Evolutionary conservation across 495 filamentous ascomycete species (phyloP), one percentile per base, ranked within the genome.

Genomic region (Podospora bellae-mahoneyi): DNA sequence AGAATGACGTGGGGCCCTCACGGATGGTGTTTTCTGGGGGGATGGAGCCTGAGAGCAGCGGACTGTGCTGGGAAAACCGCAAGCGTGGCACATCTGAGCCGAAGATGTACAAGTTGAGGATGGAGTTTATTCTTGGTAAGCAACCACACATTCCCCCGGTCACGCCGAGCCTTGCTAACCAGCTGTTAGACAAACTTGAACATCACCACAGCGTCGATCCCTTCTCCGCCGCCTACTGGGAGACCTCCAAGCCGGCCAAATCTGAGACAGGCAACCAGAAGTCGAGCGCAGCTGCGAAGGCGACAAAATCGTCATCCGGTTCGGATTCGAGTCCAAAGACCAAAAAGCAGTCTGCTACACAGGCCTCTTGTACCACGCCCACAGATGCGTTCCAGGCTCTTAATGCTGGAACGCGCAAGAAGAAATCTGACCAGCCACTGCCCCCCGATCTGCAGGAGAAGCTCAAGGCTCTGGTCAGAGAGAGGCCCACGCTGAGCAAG

Each of bases 211-310:
- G 71, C 39, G 96, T 99, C 72, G 88, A 99, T 68, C 95, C 95
- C 0, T 96, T 93, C 73, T 93, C 91, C 0, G 88, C 85, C 1
- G 77, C 77, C 4, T 97, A 98, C 79, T 98, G 95, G 95, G 73
- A 83, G 81, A 18, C 83, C 72, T 54, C 78, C 20, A 71, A 72
- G 20, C 66, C 20, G 4, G 32, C 75, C 28, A 77, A 73, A 61
- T 68, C 73, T 34, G 56, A 39, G 63, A 53, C 68, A 66, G 61
- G 60, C 62, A 74, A 70, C 60, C 72, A 73, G 39, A 30, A 59
- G 44, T 68, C 71, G 26, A 64, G 56, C 56, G 32, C 59, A 26
- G 18, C 39, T 4, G 44, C 65, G 10, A 55, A 44, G 23, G 27
- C 61, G 59, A 5, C 59, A 61, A 27, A 27, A 32, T 32, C 59